Evolutionary conservation across 176 grass and related monocot species (phyloP), one percentile per base, ranked within the genome.

Genomic region (Thalia dealbata): DNA sequence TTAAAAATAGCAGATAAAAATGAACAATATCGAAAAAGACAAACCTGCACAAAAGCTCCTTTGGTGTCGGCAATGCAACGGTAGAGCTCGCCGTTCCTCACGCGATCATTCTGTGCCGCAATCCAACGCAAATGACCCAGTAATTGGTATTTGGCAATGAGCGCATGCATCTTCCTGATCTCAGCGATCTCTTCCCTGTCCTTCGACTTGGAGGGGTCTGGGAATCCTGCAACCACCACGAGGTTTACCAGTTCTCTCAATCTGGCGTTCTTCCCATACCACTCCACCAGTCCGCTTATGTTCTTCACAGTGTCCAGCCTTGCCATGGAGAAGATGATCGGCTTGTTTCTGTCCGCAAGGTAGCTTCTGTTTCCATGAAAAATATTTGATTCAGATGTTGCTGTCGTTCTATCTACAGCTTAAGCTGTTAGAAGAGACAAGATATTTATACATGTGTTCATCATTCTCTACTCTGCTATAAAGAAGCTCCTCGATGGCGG

Each of bases 261-360:
- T 75, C 76, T 79, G 71, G 84, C 85, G 81, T 88, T 91, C 69
- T 99, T 91, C 14, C 90, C 90, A 19, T 91, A 99, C 87, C 81
- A 99, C 74, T 99, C 95, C 13, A 99, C 95, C 15, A 99, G 71
- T 63, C 95, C 90, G 6, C 87, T 93, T 58, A 99, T 86, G 52
- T 99, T 99, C 83, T 99, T 99, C 74, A 99, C 85, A n/a, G 77
- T 91, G 74, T 99, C 95, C 14, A 99, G 83, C 76, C 95, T 89
- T 18, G 95, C 95, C 95, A 93, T 99, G 0, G 95, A 91, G 83
- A 99, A 99, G 55, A 99, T 81, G 68, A 99, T 87, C 42, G 95
- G 95, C 75, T 92, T 97, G 60, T 61, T 92, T 63, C 56, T 86
- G 73, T 97, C 93, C 21, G 66, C 78, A 54, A 97, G 70, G 62